Base-by-base conservation (phyloP, 2,329 filamentous ascomycete species). In the Fusarium sp. region DNA sequence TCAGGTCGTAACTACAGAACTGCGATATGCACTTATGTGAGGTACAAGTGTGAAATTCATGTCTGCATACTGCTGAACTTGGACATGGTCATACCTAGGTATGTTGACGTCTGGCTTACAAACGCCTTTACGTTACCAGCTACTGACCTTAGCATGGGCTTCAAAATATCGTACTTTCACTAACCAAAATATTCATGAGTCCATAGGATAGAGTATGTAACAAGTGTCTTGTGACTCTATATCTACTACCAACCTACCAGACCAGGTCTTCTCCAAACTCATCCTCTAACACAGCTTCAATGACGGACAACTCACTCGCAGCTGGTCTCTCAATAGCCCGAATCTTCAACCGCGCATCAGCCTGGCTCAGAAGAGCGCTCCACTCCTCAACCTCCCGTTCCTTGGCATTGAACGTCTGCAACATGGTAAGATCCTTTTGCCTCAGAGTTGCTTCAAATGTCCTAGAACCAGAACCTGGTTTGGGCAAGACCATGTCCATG, bases 391-490 rank as follows among this genome's bases (percentile, higher is more conserved):
- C 43, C n/a, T 69, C 68, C 0, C 58, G 41, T 23, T 66, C 62
- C 22, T 59, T 60, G 1, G 47, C 39, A 27, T 72, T 72, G 1
- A 72, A 72, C 0, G 57, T 61, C 47, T 72, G 70, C 1, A 72
- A 64, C 70, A 72, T 72, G n/a, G 61, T 69, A 6, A 72, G 56
- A 22, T 72, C 70, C 6, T 67, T 67, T 19, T 67, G 63, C 4
- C 70, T 41, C 0, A 72, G 35, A 0, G 55, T 25, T 2, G 53
- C 56, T 20, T 72, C 70, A 20, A 70, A 56, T 0, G 56, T 47
- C 6, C 27, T 32, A 0, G 54, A 43, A 0, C 62, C 63, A 27
- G 59, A 58, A 0, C 67, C 69, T 7, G 69, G 67, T 30, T 50
- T 46, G 0, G 69, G 69, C 3, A 71, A 10, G 2, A 72, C 69